Evolutionary conservation across 1,284 basidiomycete species (phyloP), one percentile per base, ranked within the genome.

Genomic region (Cerioporus squamosus): DNA sequence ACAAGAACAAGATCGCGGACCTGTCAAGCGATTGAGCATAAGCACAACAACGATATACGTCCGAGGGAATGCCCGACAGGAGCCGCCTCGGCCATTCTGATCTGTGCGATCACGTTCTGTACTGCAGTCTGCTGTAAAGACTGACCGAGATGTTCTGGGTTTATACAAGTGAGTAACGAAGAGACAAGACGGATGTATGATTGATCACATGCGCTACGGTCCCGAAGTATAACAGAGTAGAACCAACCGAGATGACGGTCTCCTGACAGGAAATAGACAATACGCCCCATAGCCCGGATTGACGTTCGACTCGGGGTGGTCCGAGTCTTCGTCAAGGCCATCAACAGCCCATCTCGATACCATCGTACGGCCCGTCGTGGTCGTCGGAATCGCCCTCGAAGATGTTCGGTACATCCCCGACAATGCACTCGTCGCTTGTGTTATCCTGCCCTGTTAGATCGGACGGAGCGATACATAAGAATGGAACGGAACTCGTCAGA

Each of bases 301-400:
- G 5, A 29, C n/a, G n/a, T n/a, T n/a, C n/a, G n/a, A n/a, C n/a
- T n/a, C n/a, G n/a, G n/a, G n/a, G n/a, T n/a, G 26, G 26, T 29
- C 26, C 6, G 26, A 6, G 26, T 29, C 26, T 5, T 29, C 26
- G 26, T 29, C 2, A 9, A 29, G 26, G 26, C 33, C 22, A 50
- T 40, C n/a, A 80, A 60, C 80, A 82, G 0, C 78, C 79, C 77
- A 88, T 86, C 24, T 51, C 60, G 45, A 88, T 72, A n/a, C 81
- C 81, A 57, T 84, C 78, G 66, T 87, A 88, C 2, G 86, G 85
- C 0, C 84, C 83, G 53, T 73, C 68, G 63, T 90, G 88, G 63
- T 89, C 74, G 3, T 55, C 36, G 46, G 66, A 29, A 44, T 77
- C 63, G 3, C 81, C 74, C 0, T 73, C 74, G 17, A 82, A 77